Evolutionary conservation across 768 basidiomycete species (phyloP), one percentile per base, ranked within the genome.

Genomic region (Stropharia rugosoannulata): DNA sequence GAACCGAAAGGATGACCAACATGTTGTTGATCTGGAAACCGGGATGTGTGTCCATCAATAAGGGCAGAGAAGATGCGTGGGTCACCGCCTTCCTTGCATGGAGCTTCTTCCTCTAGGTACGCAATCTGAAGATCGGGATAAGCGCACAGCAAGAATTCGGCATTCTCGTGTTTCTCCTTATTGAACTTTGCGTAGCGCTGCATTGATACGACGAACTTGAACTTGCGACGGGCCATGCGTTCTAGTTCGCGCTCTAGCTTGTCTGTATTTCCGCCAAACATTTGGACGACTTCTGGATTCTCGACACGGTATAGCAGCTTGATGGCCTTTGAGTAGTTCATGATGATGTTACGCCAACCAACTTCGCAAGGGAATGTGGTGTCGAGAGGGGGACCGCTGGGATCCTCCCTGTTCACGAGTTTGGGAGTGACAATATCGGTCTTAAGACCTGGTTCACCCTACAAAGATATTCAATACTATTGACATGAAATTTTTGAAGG

Each of bases 11-110:
- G 67, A 99, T 99, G 73, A 99, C 90, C 68, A 98, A 78, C 85
- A 98, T 98, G 71, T 98, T 99, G 81, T 99, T 98, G 77, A 99
- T 96, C 68, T 98, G 97, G 88, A 99, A 99, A 51, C 93, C 97
- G 43, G 97, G 97, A 71, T 98, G 97, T 96, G 73, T 99, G 95
- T 10, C 97, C 97, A 68, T 99, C 97, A 62, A 99, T 96, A 61
- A 99, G 82, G 0, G 93, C 86, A 29, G 95, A 98, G 79, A 95
- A 99, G 62, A 98, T 89, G 50, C 95, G 81, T 1, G 94, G 87
- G 66, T 98, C 97, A 38, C 94, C 94, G 18, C 95, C 95, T 64
- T 98, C 95, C 73, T 95, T 97, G 62, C 89, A 80, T 2, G 94
- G 81, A 1, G 93, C 85, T 69, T 98, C 97, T 73, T 98, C 95